Base-by-base conservation (phyloP, 1,139 yeast genomes). In the Yamadazyma sp. region DNA sequence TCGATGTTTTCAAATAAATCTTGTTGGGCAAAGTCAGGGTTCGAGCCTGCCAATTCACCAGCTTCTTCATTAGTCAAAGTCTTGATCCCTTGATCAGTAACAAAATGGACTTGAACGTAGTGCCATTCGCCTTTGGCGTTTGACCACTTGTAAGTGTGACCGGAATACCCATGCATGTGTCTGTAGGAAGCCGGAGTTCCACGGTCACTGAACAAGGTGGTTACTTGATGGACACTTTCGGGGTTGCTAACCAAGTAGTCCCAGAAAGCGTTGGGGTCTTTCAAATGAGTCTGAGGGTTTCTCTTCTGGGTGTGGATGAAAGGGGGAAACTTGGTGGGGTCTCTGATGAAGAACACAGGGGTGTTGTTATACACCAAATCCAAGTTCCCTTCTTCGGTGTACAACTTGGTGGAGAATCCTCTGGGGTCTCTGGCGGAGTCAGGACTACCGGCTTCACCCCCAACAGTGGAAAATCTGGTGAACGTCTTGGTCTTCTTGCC, bases 291-390 rank as follows among this genome's bases (percentile, higher is more conserved):
- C 62, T 82, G 75, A 25, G 91, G 91, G 64, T 82, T 75, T 56
- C 83, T 61, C 72, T 79, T 79, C 56, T 79, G 84, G 18, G 94
- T 82, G 71, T 86, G 94, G 58, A 86, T 84, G 59, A 85, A 85
- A 61, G 80, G 79, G 36, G 92, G 91, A 71, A 85, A 85, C 70
- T 86, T 83, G 46, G 82, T 69, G 40, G 91, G 91, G 62, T 86
- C 88, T 58, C 92, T 75, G 48, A 85, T 73, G 69, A 85, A 85
- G 63, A 85, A 85, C 37, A 85, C 78, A 12, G 94, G 94, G 30
- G 92, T 85, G 70, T 85, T 85, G 73, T 84, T 85, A 71, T 80
- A 83, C 17, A 85, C 94, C 74, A 83, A 81, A 69, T 85, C 94
- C 61, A 81, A 69, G 66, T 80, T 81, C 48, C 94, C 94, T 59